These are phyloP conservation scores for Arabis alpina DNA, from an alignment of 345 rosid genomes.

Conservation along the genomic window DNA sequence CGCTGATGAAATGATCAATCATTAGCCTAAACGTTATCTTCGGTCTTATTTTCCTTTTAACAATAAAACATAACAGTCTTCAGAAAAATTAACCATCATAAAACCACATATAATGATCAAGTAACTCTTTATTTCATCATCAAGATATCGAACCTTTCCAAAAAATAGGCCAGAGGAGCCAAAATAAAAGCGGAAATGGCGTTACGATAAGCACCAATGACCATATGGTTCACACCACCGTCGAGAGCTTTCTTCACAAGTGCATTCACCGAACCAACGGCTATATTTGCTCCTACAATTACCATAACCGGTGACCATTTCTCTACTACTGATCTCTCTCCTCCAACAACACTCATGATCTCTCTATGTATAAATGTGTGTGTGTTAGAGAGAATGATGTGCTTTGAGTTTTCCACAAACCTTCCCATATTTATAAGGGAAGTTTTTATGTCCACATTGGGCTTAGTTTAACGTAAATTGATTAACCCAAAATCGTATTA, in stretches of 20 bases:
- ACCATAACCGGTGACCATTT: slow-evolving; percentile 58
- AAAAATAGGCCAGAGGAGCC: slow-evolving; percentile 64
- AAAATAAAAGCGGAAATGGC: slow-evolving; percentile 60
- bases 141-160: slow-evolving; percentile 58
- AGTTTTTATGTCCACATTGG: slow-evolving; percentile 25
- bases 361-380: slow-evolving; percentile 15
- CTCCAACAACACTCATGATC: slow-evolving; percentile 1
- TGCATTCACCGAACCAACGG: slow-evolving; percentile 61
- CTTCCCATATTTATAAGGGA: slow-evolving; percentile 33
- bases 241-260: slow-evolving; percentile 67
- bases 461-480: slow-evolving; percentile 20
- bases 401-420: slow-evolving; percentile 3
- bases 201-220: slow-evolving; percentile 68
- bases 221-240: slow-evolving; percentile 63
- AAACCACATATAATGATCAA: not conserved
- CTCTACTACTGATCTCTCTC: slow-evolving; percentile 18
- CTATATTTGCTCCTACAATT: slow-evolving; percentile 57
- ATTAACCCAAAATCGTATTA: not conserved
- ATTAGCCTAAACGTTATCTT: slow-evolving; percentile 45
- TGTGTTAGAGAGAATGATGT: slow-evolving; percentile 1
- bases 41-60: slow-evolving; percentile 49
- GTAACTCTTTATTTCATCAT: not conserved
- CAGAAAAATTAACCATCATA: not conserved
- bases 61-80: not conserved
- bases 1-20: slow-evolving; percentile 53